Percentiles rank a stretch among this genome's conserved stretches.
phyloP scores from a whole-genome alignment of 2,329 filamentous ascomycete species.

The Scopulariopsis brevicaulis region DNA sequence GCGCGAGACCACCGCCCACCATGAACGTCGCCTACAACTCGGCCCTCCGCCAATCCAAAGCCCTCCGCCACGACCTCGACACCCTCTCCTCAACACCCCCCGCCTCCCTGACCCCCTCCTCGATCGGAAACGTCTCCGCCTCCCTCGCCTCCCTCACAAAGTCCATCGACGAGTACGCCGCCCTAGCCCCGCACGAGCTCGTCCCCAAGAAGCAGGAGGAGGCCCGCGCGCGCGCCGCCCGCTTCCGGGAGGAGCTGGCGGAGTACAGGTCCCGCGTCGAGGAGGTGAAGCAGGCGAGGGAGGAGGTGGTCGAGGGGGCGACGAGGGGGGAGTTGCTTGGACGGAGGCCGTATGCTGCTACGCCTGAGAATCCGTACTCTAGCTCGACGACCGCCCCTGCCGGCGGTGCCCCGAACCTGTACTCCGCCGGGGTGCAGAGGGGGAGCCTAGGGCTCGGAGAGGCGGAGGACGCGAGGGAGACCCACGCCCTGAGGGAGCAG shows the following conservation, averaged over 20 bases:
- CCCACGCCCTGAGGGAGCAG: constrained; percentile 80
- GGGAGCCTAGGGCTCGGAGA: constrained; percentile 34
- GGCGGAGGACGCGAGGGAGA: constrained; percentile 60
- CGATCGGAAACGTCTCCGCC: constrained; percentile 60
- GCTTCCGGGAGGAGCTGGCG: constrained; percentile 70
- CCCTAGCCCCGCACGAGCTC: constrained; percentile 76
- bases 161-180: constrained; percentile 85
- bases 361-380: constrained; percentile 84
- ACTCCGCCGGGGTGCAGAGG: not conserved
- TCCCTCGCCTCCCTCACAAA: constrained; percentile 73
- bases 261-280: constrained; percentile 74
- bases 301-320: constrained; percentile 54
- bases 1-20: constrained; percentile 22
- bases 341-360: constrained; percentile 65
- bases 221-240: constrained; percentile 72
- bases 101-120: constrained; percentile 44
- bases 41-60: constrained; percentile 72
- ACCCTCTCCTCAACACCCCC: constrained; percentile 53
- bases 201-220: constrained; percentile 88
- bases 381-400: too few species aligned
- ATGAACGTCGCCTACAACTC: constrained; percentile 77
- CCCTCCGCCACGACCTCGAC: constrained; percentile 66
- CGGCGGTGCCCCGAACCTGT: not conserved
- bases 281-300: constrained; percentile 61
- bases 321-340: constrained; percentile 78